Percentiles rank a stretch among this genome's conserved stretches.
Conservation (phyloP, 2,329 filamentous ascomycete species). For the Alternaria longipes region DNA sequence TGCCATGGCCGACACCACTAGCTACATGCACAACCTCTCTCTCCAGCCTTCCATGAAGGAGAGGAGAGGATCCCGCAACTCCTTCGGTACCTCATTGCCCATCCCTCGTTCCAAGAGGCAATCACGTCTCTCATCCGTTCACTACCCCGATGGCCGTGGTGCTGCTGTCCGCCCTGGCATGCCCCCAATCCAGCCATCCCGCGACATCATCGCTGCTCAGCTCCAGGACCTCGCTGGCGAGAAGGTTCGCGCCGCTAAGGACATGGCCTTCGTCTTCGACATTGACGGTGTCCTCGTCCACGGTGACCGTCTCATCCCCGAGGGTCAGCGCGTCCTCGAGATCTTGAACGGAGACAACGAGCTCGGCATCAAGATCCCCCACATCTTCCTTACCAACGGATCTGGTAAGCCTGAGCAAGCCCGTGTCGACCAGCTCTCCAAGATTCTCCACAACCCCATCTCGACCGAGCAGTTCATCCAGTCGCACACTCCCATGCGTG, state of each 20-base stretch:
- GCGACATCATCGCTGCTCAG: conserved; percentile 74
- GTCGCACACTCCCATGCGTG: conserved; percentile 80
- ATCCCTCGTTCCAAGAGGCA: conserved; percentile 76
- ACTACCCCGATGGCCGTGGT: conserved; percentile 58
- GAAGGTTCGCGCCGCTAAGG: conserved; percentile 75
- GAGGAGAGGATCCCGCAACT: conserved; percentile 75
- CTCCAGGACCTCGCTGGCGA: conserved; percentile 72
- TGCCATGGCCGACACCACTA: conserved; percentile 71
- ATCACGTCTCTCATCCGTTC: conserved; percentile 72
- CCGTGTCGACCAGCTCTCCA: conserved; percentile 71
- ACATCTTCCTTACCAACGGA: conserved; percentile 80
- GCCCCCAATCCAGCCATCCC: conserved; percentile 67
- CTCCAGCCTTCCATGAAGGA: conserved; percentile 73
- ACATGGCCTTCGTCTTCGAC: conserved; percentile 85
- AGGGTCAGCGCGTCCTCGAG: conserved; percentile 71
- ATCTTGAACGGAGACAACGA: conserved; percentile 80
- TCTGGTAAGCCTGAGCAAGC: conserved; percentile 74
- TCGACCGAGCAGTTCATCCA: conserved; percentile 79
- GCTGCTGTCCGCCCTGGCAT: conserved; percentile 64
- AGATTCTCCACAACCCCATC: conserved; percentile 72
- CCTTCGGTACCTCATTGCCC: conserved; percentile 75
- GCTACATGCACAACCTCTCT: conserved; percentile 78
- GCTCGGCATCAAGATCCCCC: conserved; percentile 78
- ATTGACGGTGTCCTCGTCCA: conserved; percentile 79
- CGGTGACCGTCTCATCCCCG: conserved; percentile 74